Evolutionary conservation across 1,139 yeast species (phyloP).

Genomic region (Yamadazyma sp.): DNA sequence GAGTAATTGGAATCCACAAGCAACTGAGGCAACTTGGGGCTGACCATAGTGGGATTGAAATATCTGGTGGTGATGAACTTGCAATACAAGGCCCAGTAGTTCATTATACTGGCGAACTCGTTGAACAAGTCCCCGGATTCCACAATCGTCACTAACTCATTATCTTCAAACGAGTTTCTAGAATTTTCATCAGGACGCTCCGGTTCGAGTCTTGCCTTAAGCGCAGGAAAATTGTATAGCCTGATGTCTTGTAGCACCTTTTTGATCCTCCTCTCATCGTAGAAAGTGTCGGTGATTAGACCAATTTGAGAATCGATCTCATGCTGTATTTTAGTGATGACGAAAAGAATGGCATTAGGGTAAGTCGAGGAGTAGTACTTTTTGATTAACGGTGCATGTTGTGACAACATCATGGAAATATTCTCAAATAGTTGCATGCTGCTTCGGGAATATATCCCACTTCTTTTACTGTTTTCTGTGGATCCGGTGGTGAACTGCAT

Average conservation of each 20-base stretch:
- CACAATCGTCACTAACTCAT: slow-evolving; percentile 39
- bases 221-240: slow-evolving; percentile 54
- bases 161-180: slow-evolving; percentile 19
- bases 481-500: slow-evolving; percentile 33
- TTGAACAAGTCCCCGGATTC: slow-evolving; percentile 56
- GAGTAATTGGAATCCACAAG: slow-evolving; percentile 62
- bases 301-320: slow-evolving; percentile 94
- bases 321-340: slow-evolving; percentile 70
- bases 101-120: slow-evolving; percentile 75
- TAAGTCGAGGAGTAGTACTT: slow-evolving; percentile 60
- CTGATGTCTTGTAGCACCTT: slow-evolving; percentile 57
- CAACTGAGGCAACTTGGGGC: slow-evolving; percentile 44
- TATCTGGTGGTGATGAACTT: slow-evolving; percentile 72
- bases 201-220: slow-evolving; percentile 21
- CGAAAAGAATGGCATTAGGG: slow-evolving; percentile 59
- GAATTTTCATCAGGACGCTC: slow-evolving; percentile 13
- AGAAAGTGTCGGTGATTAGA: slow-evolving; percentile 80
- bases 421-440: slow-evolving; percentile 78
- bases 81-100: slow-evolving; percentile 84
- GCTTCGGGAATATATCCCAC: slow-evolving; percentile 63
- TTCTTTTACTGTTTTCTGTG: slow-evolving; percentile 31
- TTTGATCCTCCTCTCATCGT: slow-evolving; percentile 66
- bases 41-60: slow-evolving; percentile 18
- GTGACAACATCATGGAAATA: slow-evolving; percentile 79
- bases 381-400: slow-evolving; percentile 78